A percentile compares a stretch with the other conserved stretches of the same genome.
Conservation (phyloP, 2,329 filamentous ascomycete species). For the Verruconis gallopava region DNA sequence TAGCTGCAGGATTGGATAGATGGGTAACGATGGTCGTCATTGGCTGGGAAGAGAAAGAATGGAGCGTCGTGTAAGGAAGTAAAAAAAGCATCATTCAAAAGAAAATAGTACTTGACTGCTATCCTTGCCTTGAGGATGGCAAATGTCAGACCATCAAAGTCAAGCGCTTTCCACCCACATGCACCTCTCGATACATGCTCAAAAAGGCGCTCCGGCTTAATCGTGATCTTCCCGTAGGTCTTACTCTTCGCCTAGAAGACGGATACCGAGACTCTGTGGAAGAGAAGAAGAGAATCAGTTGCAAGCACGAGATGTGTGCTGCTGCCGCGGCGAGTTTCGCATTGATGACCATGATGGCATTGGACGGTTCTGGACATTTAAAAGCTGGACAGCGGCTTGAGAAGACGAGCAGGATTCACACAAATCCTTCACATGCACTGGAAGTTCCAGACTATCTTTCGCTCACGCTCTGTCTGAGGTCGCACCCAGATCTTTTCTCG, state of each 20-base stretch:
- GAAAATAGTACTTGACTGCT: no score
- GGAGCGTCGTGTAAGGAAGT: no score
- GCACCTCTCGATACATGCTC: slow-evolving; percentile 65
- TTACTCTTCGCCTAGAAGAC: slow-evolving; percentile 66
- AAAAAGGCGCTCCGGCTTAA: slow-evolving; percentile 98
- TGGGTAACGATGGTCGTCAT: no score
- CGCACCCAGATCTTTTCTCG: not conserved
- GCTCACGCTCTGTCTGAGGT: not conserved
- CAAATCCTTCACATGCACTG: not conserved
- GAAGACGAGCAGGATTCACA: not conserved
- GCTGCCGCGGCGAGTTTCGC: slow-evolving; percentile 39
- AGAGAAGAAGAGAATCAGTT: slow-evolving; percentile 38
- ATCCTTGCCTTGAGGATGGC: no score
- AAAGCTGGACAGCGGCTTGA: no score
- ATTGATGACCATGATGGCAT: no score
- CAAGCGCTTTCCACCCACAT: slow-evolving; percentile 85
- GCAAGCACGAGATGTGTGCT: slow-evolving; percentile 30
- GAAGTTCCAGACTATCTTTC: not conserved
- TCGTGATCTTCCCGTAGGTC: slow-evolving; percentile 53
- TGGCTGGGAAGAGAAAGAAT: no score
- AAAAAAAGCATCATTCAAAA: no score
- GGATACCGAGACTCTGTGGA: slow-evolving; percentile 69
- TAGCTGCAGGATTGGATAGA: no score
- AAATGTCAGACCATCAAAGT: slow-evolving; percentile 83
- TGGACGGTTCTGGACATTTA: no score